Evolutionary conservation across 345 rosid species (phyloP), one percentile per base, ranked within the genome.

Genomic region (Rubroshorea leprosula): DNA sequence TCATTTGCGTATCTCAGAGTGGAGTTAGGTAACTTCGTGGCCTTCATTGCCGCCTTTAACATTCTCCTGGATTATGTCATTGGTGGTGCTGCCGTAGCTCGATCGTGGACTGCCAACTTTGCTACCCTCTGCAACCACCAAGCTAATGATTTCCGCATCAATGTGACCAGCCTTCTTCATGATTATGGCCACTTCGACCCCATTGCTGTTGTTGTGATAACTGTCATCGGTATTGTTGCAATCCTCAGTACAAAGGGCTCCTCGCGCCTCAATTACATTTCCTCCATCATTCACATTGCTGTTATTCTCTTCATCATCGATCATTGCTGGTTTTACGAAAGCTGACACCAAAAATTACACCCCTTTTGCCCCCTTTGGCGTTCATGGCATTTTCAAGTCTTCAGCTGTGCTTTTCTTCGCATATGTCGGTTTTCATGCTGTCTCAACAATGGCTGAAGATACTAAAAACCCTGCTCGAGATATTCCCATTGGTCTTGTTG

Each of bases 41-140:
- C 92, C 1, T 87, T 74, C 73, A 76, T 87, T 20, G 87, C 87
- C 0, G 97, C 96, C 0, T 94, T 96, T 3, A 90, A 87, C 73
- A 87, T 87, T 64, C 80, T 90, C 5, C 79, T 90, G 11, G 96
- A 90, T 66, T 75, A 89, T 55, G 67, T 82, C 2, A 79, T 90
- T 5, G 76, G 80, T 0, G 89, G 94, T 0, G 94, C 97, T 31
- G 85, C 84, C 6, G 96, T 90, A 35, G 76, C 94, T 3, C 77
- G 94, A 23, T 75, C 96, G 0, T 90, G 91, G 94, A 85, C 94
- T 53, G 83, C 91, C 6, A 85, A 90, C 72, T 84, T 83, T 16
- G 89, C 96, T 29, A 80, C 96, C 6, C 77, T 90, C 64, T 74
- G 78, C 74, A 83, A 87, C 69, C 84, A 66, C 2, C 18, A 72